Percentiles rank a stretch among this genome's conserved stretches.
Evolutionary conservation across 1,139 yeast genomes (phyloP).

Genomic region (Candida tropicalis): DNA sequence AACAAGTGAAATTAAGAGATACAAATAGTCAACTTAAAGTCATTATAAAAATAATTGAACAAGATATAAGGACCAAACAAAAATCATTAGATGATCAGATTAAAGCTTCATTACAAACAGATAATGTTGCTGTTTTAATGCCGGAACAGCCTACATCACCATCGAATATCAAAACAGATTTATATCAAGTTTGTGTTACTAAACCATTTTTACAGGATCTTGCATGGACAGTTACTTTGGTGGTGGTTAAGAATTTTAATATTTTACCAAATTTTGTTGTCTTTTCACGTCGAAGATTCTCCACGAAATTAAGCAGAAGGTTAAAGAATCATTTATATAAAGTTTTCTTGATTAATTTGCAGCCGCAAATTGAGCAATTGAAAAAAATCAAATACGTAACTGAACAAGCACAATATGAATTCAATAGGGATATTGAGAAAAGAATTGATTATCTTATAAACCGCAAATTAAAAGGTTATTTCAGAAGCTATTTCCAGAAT

Average conservation of each 20-base stretch:
- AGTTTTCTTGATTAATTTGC: conserved; percentile 40
- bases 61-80: conserved; percentile 35
- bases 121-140: conserved; percentile 3
- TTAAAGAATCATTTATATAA: conserved; percentile 40
- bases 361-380: conserved; percentile 42
- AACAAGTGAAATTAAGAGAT: background rate
- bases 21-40: conserved; percentile 9
- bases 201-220: background rate
- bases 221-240: background rate
- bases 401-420: conserved; percentile 27
- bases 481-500: background rate
- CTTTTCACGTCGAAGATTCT: conserved; percentile 6
- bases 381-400: conserved; percentile 38
- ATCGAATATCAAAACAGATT: background rate
- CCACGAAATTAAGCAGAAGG: conserved; percentile 22
- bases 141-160: background rate
- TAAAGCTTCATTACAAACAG: conserved; percentile 27
- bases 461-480: conserved; percentile 27
- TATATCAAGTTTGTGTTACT: background rate
- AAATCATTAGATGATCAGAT: conserved; percentile 36
- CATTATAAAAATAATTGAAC: conserved; percentile 27
- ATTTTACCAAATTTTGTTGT: conserved; percentile 12
- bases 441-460: conserved; percentile 32
- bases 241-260: conserved; percentile 9
- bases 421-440: conserved; percentile 27